A percentile compares a stretch with the other conserved stretches of the same genome.
Conservation (phyloP, 2,329 filamentous ascomycete species). For the Nemania sp. region DNA sequence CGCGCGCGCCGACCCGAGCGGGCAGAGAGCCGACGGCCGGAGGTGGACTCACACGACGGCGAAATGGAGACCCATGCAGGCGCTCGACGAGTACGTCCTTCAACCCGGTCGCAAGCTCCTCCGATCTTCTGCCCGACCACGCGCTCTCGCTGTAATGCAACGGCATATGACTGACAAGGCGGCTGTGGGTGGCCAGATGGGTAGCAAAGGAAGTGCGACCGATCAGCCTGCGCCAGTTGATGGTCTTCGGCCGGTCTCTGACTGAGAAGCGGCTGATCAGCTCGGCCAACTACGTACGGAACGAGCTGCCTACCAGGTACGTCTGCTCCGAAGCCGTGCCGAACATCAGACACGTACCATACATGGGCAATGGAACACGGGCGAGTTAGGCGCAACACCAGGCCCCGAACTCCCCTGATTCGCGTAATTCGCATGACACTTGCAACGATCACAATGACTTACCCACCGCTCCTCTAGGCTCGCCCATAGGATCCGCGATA, state of each 20-base stretch:
- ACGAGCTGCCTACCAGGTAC: constrained; percentile 84
- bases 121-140: constrained; percentile 15
- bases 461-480: constrained; percentile 56
- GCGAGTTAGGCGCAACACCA: too few relatives aligned
- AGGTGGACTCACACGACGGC: constrained; percentile 40
- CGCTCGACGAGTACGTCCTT: constrained; percentile 63
- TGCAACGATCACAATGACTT: background rate
- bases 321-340: constrained; percentile 21
- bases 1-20: constrained; percentile 3
- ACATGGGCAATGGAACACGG: too few relatives aligned
- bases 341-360: background rate
- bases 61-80: constrained; percentile 65
- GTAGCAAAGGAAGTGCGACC: constrained; percentile 88
- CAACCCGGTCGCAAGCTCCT: too few relatives aligned
- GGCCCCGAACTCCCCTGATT: too few relatives aligned
- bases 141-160: background rate
- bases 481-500: constrained; percentile 92
- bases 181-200: constrained; percentile 65
- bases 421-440: too few relatives aligned
- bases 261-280: constrained; percentile 87
- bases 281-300: constrained; percentile 96
- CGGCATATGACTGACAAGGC: constrained; percentile 19
- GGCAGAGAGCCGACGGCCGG: constrained; percentile 22
- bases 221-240: constrained; percentile 95
- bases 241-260: constrained; percentile 93